phyloP scores from a whole-genome alignment of 2,329 filamentous ascomycete genomes.

The Podosphaera xanthii region DNA sequence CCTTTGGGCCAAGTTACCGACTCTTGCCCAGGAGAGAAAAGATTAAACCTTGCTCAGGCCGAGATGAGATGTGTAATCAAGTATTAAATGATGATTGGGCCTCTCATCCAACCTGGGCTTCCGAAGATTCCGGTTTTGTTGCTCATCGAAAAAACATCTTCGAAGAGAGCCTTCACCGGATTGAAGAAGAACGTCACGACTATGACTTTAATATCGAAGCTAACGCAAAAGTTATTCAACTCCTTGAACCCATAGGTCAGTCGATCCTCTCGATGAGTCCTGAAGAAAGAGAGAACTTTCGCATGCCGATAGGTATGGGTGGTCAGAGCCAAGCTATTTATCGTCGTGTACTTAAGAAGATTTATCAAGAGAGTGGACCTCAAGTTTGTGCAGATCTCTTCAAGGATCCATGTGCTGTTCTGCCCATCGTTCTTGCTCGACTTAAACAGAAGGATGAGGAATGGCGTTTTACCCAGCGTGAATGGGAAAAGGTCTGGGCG shows the following conservation, averaged over 20 bases:
- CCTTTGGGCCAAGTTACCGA: constrained; percentile 87
- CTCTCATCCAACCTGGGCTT: constrained; percentile 95
- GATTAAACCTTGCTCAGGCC: constrained; percentile 75
- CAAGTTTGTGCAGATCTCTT: constrained; percentile 79
- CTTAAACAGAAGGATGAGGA: constrained; percentile 94
- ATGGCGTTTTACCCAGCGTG: constrained; percentile 88
- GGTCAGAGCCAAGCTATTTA: constrained; percentile 93
- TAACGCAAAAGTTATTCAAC: constrained; percentile 81
- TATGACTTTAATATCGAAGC: constrained; percentile 98
- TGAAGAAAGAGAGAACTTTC: constrained; percentile 48
- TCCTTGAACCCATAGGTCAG: constrained; percentile 82
- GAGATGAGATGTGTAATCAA: constrained; percentile 79
- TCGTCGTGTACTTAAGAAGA: constrained; percentile 90
- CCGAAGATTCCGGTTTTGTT: constrained; percentile 92
- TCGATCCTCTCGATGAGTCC: constrained; percentile 64
- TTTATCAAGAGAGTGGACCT: constrained; percentile 74
- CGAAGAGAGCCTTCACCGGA: constrained; percentile 82
- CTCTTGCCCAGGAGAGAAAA: constrained; percentile 77
- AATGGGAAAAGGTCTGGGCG: constrained; percentile 99
- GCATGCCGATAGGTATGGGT: constrained; percentile 61
- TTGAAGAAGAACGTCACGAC: constrained; percentile 94
- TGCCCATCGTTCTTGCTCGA: constrained; percentile 69
- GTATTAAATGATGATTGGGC: constrained; percentile 97
- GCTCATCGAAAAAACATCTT: constrained; percentile 92
- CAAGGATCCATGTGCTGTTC: constrained; percentile 57